Percentiles rank a stretch among this genome's conserved stretches.
Evolutionary conservation across 2,329 filamentous ascomycete genomes (phyloP).

Genomic region (Exophiala alcalophila): DNA sequence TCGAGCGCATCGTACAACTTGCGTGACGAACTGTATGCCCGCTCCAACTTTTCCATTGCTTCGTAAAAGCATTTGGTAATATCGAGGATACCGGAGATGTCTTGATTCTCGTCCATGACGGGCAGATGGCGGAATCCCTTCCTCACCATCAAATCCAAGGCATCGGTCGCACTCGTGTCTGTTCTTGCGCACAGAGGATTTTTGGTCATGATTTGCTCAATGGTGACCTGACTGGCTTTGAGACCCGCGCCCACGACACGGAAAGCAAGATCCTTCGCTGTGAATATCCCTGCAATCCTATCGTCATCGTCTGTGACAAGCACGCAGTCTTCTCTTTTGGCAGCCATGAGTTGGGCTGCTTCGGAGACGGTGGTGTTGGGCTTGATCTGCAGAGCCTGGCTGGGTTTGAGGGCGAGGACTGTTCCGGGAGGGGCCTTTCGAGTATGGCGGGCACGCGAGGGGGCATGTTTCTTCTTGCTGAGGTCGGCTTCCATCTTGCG

Average conservation of each 20-base stretch:
- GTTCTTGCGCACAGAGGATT: conserved; percentile 96
- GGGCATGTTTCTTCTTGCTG: conserved; percentile 90
- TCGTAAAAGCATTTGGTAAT: conserved; percentile 99
- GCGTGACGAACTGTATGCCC: conserved; percentile 94
- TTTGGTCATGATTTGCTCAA: conserved; percentile 99
- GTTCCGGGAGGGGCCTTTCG: conserved; percentile 95
- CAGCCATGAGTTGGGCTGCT: conserved; percentile 96
- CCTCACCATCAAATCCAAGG: conserved; percentile 93
- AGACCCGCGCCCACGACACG: conserved; percentile 87
- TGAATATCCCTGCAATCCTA: conserved; percentile 97
- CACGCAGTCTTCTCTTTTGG: conserved; percentile 96
- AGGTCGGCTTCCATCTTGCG: conserved; percentile 96
- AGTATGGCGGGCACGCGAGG: conserved; percentile 73
- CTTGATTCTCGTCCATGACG: conserved; percentile 99
- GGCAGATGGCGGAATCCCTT: conserved; percentile 97
- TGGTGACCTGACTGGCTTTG: conserved; percentile 85
- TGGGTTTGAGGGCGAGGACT: conserved; percentile 91
- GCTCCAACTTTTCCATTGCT: conserved; percentile 98
- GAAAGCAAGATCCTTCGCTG: conserved; percentile 96
- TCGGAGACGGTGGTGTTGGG: conserved; percentile 90
- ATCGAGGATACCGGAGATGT: conserved; percentile 95
- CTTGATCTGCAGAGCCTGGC: conserved; percentile 95
- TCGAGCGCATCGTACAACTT: conserved; percentile 97
- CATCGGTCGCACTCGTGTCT: conserved; percentile 96
- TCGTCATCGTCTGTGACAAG: conserved; percentile 97